phyloP scores from a whole-genome alignment of 805 yeast genomes.

The Yamadazyma olivae region DNA sequence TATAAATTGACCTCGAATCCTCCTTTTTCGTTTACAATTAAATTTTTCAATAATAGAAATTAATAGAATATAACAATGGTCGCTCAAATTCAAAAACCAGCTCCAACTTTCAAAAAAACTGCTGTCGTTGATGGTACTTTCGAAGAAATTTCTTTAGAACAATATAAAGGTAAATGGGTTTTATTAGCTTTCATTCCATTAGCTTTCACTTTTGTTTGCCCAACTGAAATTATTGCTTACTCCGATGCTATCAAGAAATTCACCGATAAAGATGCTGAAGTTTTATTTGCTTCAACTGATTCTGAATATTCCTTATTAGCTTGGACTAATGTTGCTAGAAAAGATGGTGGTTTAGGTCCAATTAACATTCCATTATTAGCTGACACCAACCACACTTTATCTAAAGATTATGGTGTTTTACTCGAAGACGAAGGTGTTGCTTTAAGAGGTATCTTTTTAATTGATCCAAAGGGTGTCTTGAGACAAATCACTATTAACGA shows the following conservation, averaged over 20 bases:
- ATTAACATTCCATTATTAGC: constrained; percentile 92
- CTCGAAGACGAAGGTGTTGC: constrained; percentile 96
- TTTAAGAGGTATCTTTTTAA: constrained; percentile 96
- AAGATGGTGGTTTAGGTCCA: constrained; percentile 98
- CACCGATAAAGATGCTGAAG: constrained; percentile 80
- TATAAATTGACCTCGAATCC: constrained; percentile 8
- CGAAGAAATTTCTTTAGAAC: constrained; percentile 92
- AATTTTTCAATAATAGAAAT: not conserved
- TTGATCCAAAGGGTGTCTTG: constrained; percentile 91
- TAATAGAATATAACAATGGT: constrained; percentile 63
- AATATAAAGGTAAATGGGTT: constrained; percentile 98
- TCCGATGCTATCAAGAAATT: constrained; percentile 92
- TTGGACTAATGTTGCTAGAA: constrained; percentile 96
- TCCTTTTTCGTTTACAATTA: constrained; percentile 1
- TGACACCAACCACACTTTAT: constrained; percentile 93
- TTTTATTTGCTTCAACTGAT: constrained; percentile 96
- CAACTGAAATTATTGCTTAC: constrained; percentile 98
- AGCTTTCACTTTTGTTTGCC: constrained; percentile 99
- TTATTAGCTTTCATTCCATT: constrained; percentile 94
- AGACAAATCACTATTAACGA: constrained; percentile 98
- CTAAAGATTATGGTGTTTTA: constrained; percentile 96
- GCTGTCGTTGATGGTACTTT: constrained; percentile 97
- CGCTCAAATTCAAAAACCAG: constrained; percentile 90
- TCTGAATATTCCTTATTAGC: constrained; percentile 97
- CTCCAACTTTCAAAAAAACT: constrained; percentile 93